Evolutionary conservation across 106 monocot species (phyloP), one percentile per base, ranked within the genome.

Genomic region (Acanthochlamys bracteata): DNA sequence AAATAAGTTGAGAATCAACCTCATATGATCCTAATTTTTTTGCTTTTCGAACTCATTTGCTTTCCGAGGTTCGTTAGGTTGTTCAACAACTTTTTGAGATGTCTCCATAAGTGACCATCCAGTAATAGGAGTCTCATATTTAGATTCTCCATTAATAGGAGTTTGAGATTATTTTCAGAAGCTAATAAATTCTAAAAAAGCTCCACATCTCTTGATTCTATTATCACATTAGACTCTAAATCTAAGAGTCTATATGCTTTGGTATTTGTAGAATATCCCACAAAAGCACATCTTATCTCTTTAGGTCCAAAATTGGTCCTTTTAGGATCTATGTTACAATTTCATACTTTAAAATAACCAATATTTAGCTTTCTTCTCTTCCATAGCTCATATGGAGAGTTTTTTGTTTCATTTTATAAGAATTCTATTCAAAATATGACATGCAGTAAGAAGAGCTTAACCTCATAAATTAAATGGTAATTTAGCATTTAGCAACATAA

Each of bases 371-470:
- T 66, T 33, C 66, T 15, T 39, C 53, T 17, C 0, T 14, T 39
- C 53, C 66, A 66, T 16, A n/a, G 15, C 20, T 66, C 53, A 66
- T 33, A 66, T n/a, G 45, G 53, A 53, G 66, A 33, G 13, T 19
- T 66, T 33, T n/a, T 25, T 11, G 53, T 53, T 39, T 10, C 9
- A 10, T 47, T 66, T 66, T 39, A 7, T 66, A 39, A 52, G 33
- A 52, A 66, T 53, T 33, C 20, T 27, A 27, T 53, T 66, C 1
- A 66, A 7, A 16, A 66, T 11, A 53, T 66, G 53, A 1, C 26
- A 17, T n/a, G 53, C 39, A 7, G 52, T 66, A 19, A 17, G 52
- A 14, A 66, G 15, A 10, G 66, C 66, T 19, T 66, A 4, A 21
- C 24, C 52, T n/a, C 10, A 39, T 4, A 66, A 20, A 7, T 49